Base-by-base conservation (phyloP, 306 rosid genomes). In the Vachellia collinsii region DNA sequence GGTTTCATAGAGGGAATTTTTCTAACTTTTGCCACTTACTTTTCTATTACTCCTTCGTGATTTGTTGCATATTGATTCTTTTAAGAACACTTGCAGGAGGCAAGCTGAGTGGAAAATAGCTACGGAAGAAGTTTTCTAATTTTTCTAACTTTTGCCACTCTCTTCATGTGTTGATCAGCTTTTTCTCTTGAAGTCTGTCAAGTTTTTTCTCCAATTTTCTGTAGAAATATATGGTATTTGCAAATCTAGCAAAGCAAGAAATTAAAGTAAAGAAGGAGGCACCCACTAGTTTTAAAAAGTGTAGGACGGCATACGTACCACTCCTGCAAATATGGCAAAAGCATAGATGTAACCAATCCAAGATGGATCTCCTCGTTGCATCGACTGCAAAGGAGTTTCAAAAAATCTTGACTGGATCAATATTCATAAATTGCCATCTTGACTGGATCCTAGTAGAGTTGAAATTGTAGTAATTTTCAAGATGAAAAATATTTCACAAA, bases 281-380 rank as follows among this genome's bases (percentile, higher is more conserved):
- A 19, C 46, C 25, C 16, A 17, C n/a, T 71, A 68, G 17, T 36
- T 61, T 36, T 22, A 83, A 36, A 64, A 48, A 44, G 66, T 13
- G 29, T 59, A 69, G 75, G 83, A 77, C 14, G 85, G 88, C 46
- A 83, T 46, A 68, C 91, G 41, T 94, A 93, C 97, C 99, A 92
- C 97, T 36, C 97, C 97, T 9, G 62, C 34, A 75, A 94, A 91
- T 80, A 94, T 90, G 82, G 86, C 80, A 86, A 91, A 93, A 78
- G 97, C 94, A 77, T 91, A 94, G 16, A 94, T 63, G 81, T 90
- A 93, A 25, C 97, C 97, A 74, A 82, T 87, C 94, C 94, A 90
- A 22, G 95, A 84, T 39, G 95, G 99, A 80, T 90, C 95, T 11
- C 90, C 93, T 50, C 71, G 88, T 85, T 94, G 97, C 97, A 94